A percentile compares a stretch with the other conserved stretches of the same genome.
These are phyloP conservation scores for Lanmaoa rubissima DNA, from an alignment of 768 basidiomycete genomes.

Conservation along the genomic window DNA sequence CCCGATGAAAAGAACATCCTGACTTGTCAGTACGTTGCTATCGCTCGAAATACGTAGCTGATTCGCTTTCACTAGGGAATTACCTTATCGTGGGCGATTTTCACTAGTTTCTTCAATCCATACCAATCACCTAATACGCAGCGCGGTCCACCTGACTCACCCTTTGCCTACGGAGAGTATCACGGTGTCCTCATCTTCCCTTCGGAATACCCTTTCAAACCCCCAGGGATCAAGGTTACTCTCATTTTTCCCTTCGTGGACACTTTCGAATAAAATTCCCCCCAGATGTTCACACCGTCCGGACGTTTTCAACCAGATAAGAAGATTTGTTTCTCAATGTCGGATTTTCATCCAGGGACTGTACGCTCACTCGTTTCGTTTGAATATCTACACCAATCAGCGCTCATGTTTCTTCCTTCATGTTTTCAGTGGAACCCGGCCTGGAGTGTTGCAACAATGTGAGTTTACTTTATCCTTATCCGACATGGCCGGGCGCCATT, in stretches of 20 bases:
- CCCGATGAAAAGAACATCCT: slow-evolving; percentile 98
- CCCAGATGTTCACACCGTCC: slow-evolving; percentile 86
- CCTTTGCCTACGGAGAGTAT: slow-evolving; percentile 90
- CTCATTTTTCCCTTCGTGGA: slow-evolving; percentile 1
- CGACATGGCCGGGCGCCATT: slow-evolving; percentile 6
- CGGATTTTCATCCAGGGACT: slow-evolving; percentile 88
- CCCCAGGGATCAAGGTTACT: slow-evolving; percentile 91
- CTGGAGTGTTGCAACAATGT: slow-evolving; percentile 95
- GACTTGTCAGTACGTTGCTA: slow-evolving; percentile 62
- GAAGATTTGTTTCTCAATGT: slow-evolving; percentile 99
- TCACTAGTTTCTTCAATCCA: background rate
- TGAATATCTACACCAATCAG: background rate
- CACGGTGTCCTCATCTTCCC: slow-evolving; percentile 92
- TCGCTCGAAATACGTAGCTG: slow-evolving; percentile 3
- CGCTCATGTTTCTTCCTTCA: background rate
- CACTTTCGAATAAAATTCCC: slow-evolving; percentile 5
- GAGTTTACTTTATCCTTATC: slow-evolving; percentile 32
- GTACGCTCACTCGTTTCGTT: slow-evolving; percentile 45
- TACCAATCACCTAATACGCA: slow-evolving; percentile 31
- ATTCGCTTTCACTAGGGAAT: slow-evolving; percentile 65
- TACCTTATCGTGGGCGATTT: slow-evolving; percentile 75
- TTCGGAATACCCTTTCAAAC: slow-evolving; percentile 94
- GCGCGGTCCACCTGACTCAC: slow-evolving; percentile 93
- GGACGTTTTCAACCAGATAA: slow-evolving; percentile 89
- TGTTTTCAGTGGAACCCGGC: slow-evolving; percentile 85